A percentile compares a stretch with the other conserved stretches of the same genome.
phyloP scores from a whole-genome alignment of 192 early-diverging fungal species.

The Lunasporangiospora selenospora region DNA sequence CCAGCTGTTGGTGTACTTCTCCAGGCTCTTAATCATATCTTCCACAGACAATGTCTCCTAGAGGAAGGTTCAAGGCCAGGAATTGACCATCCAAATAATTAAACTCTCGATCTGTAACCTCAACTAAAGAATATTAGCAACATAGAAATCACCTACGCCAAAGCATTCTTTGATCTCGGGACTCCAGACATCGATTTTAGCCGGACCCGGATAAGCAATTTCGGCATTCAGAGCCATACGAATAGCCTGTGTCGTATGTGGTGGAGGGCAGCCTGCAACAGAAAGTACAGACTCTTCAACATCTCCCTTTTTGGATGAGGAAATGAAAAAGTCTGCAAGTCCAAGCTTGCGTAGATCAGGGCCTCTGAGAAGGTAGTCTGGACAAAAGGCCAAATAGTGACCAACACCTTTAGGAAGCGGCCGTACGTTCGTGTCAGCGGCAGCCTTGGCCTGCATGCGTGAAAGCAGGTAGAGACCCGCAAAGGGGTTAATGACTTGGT shows the following conservation, averaged over 20 bases:
- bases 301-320: slow-evolving; percentile 49
- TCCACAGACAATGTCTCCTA: slow-evolving; percentile 36
- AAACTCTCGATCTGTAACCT: neutral
- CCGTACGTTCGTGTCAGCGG: slow-evolving; percentile 10
- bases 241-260: slow-evolving; percentile 49
- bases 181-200: slow-evolving; percentile 55
- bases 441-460: slow-evolving; percentile 13
- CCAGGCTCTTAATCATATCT: slow-evolving; percentile 35
- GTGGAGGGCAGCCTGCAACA: slow-evolving; percentile 55
- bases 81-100: too few species aligned
- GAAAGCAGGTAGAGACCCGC: slow-evolving; percentile 32
- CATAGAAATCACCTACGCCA: slow-evolving; percentile 25
- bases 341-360: slow-evolving; percentile 55
- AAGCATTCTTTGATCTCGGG: slow-evolving; percentile 52
- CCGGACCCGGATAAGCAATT: slow-evolving; percentile 55
- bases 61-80: neutral
- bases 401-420: slow-evolving; percentile 39
- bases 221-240: slow-evolving; percentile 50
- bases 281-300: slow-evolving; percentile 41
- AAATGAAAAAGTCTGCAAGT: slow-evolving; percentile 55
- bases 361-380: slow-evolving; percentile 51
- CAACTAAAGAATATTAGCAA: neutral
- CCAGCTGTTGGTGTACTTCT: slow-evolving; percentile 49
- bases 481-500: slow-evolving; percentile 23
- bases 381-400: slow-evolving; percentile 50